Base-by-base conservation (phyloP, 169 alveolate genomes). In the Babesia ovata region DNA sequence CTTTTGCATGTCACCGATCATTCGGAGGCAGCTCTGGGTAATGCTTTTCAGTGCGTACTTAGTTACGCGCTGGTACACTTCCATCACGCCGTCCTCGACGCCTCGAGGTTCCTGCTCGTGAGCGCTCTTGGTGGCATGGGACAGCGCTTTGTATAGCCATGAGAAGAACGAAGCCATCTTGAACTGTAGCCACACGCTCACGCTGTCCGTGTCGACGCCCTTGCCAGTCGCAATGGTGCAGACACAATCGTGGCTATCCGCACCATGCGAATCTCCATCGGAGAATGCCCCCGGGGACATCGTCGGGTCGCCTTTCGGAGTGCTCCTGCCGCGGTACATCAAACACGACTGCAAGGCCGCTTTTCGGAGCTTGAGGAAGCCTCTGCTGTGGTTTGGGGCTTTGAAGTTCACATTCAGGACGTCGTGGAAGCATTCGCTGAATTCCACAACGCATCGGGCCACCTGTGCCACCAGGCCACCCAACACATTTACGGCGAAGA, bases 401-500 rank as follows among this genome's bases (percentile, higher is more conserved):
- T 7, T 67, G 63, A 67, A 67, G 42, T 67, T 26, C 33, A 67
- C 76, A 13, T 67, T 42, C 52, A 67, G 9, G 13, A 67, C 65
- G 36, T 12, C 12, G 21, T 49, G 65, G 56, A 36, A 67, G 26
- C 60, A 66, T 48, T 48, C 58, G 42, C 76, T 67, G 54, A 67
- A 67, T 26, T 67, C 76, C 53, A 28, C n/a, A 24, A 67, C 53
- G 44, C 24, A 71, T 19, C 62, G 70, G 0, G 61, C 58, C 17
- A 71, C 53, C 71, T 71, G 81, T 6, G 71, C 81, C 14, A 71
- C 58, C 39, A 71, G 54, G 19, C 81, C 81, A 36, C 72, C 70
- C 14, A 58, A 71, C 26, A 71, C 81, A 36, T 71, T 71, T 11
- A 71, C 29, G 24, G 72, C 72, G n/a, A 71, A 71, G 24, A 33